These are phyloP conservation scores for Tylopilus vinaceipallidus DNA, from an alignment of 768 basidiomycete species.

Conservation along the genomic window DNA sequence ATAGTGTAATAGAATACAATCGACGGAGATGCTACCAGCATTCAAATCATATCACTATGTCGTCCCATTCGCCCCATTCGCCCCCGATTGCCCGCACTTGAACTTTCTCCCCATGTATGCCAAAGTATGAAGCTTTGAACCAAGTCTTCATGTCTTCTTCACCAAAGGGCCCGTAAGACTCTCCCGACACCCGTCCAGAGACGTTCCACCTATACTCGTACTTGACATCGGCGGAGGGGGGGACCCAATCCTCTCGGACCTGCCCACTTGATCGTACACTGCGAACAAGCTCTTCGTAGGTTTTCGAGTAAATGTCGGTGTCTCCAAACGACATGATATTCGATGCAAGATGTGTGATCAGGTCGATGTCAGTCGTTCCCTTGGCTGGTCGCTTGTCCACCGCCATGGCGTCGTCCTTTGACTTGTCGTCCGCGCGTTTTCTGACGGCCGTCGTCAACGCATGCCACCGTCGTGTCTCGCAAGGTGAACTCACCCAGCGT, in stretches of 20 bases:
- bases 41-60: slow-evolving; percentile 47
- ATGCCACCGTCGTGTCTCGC: background rate
- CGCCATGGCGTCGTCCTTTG: slow-evolving; percentile 41
- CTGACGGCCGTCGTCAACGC: slow-evolving; percentile 10
- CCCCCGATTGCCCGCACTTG: slow-evolving; percentile 63
- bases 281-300: slow-evolving; percentile 83
- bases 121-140: slow-evolving; percentile 82
- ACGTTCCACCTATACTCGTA: slow-evolving; percentile 84
- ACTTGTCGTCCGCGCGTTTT: slow-evolving; percentile 33
- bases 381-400: slow-evolving; percentile 44
- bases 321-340: slow-evolving; percentile 85
- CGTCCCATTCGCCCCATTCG: slow-evolving; percentile 75
- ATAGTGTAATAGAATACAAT: too few relatives aligned
- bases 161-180: slow-evolving; percentile 76
- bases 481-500: slow-evolving; percentile 21
- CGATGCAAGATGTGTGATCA: slow-evolving; percentile 84
- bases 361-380: slow-evolving; percentile 60
- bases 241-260: slow-evolving; percentile 68
- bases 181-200: slow-evolving; percentile 46
- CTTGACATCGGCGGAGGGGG: slow-evolving; percentile 70
- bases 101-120: slow-evolving; percentile 72
- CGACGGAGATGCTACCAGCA: too few relatives aligned
- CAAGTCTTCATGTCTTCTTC: slow-evolving; percentile 80
- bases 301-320: slow-evolving; percentile 80
- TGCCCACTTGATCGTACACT: slow-evolving; percentile 67